Evolutionary conservation across 2,329 filamentous ascomycete species (phyloP), one percentile per base, ranked within the genome.

Genomic region (Diaporthe australafricana): DNA sequence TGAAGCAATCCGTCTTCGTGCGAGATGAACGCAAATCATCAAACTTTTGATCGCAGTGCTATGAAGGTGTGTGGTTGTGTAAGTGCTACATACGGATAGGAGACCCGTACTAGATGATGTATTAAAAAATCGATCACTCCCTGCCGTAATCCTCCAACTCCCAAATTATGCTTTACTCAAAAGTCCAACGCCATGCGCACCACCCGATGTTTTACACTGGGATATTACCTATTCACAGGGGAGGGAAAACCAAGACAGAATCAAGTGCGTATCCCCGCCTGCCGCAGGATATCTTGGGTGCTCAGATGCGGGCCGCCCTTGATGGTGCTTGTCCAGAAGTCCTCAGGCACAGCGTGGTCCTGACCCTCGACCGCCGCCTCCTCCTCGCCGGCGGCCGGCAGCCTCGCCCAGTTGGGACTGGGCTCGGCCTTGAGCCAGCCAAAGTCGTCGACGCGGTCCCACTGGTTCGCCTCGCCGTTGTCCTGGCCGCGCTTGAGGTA

Each of bases 391-490:
- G 85, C 85, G 67, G 90, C 87, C 1, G 89, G 84, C 27, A 98
- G 77, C 2, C 94, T 82, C 42, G 86, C 89, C 94, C 96, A 99
- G 79, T 99, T 95, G 2, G 96, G 96, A 79, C 94, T 98, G 38
- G 90, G 90, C 71, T 93, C 94, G 20, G 89, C 87, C 81, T 95
- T 97, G 74, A 98, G 88, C 96, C 96, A 98, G 83, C 97, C 97
- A 86, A 99, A 99, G 81, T 99, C 96, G 80, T 98, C 94, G 20
- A 98, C 93, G 77, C 96, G 91, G 76, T 95, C 89, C 94, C 94
- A 99, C 77, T 93, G 89, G 79, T 97, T 96, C 71, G 83, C 82
- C 4, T 78, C 75, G 11, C 80, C 76, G 12, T 78, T 78, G 11
- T 79, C 76, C 50, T 80, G 76, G 32, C 77, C 77, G n/a, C 17